phyloP scores from a whole-genome alignment of 306 rosid genomes.

The Prunus campanulata region DNA sequence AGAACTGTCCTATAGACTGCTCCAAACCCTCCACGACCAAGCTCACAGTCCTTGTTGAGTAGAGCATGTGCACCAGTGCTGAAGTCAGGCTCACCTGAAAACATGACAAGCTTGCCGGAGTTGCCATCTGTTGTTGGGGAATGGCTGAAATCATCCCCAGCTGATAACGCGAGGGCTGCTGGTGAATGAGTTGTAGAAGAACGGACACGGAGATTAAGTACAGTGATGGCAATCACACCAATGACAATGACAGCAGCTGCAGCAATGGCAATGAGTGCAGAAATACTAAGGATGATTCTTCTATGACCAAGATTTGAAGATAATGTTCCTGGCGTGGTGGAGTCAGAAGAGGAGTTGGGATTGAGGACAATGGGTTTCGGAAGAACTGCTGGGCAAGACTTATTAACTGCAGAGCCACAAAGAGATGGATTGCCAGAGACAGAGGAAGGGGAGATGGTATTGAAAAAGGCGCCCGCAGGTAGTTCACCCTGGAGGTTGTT shows the following conservation, averaged over 20 bases:
- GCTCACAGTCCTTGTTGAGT: constrained; percentile 98
- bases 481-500: constrained; percentile 91
- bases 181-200: constrained; percentile 53
- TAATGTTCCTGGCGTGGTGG: constrained; percentile 37
- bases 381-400: constrained; percentile 76
- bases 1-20: constrained; percentile 88
- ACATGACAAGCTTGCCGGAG: constrained; percentile 98
- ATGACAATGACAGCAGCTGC: constrained; percentile 93
- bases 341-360: constrained; percentile 76
- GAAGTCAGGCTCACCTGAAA: constrained; percentile 95
- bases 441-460: constrained; percentile 74
- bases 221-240: constrained; percentile 89
- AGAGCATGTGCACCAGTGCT: constrained; percentile 94
- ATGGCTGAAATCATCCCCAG: constrained; percentile 80
- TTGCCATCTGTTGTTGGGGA: constrained; percentile 92
- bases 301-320: constrained; percentile 63
- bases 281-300: constrained; percentile 91
- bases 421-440: constrained; percentile 82
- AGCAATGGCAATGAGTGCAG: constrained; percentile 96
- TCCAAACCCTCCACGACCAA: constrained; percentile 98
- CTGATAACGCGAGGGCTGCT: constrained; percentile 70
- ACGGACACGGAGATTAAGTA: constrained; percentile 86
- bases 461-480: constrained; percentile 88
- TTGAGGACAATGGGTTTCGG: constrained; percentile 97
- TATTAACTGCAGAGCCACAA: constrained; percentile 85